Evolutionary conservation across 495 filamentous ascomycete genomes (phyloP).

Genomic region (Xylaria flabelliformis): DNA sequence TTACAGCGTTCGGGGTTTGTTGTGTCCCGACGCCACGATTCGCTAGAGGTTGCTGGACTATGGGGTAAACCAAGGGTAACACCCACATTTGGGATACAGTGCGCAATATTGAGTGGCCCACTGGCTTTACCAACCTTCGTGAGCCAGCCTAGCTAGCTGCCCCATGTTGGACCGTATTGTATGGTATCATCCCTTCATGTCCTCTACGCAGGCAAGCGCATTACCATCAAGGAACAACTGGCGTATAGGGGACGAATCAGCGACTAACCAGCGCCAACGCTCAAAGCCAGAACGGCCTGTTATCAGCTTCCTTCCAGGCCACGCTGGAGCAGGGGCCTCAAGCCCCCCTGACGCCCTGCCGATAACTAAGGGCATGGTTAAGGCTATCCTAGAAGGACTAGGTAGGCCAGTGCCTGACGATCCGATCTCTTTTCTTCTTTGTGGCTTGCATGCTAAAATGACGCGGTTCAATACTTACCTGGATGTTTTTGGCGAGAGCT

Average conservation of each 20-base stretch:
- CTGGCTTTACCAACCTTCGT: neutral
- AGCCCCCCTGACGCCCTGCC: neutral
- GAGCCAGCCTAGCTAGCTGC: neutral
- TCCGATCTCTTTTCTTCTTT: constrained; percentile 16
- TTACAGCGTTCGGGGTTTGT: neutral
- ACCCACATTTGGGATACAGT: neutral
- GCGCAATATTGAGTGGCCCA: neutral
- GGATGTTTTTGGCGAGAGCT: neutral
- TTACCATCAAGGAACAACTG: neutral
- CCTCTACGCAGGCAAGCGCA: too few species aligned
- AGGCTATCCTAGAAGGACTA: neutral
- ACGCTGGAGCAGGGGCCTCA: neutral
- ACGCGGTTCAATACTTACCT: neutral
- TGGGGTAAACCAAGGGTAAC: neutral
- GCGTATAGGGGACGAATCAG: constrained; percentile 16
- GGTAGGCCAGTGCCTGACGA: constrained; percentile 19
- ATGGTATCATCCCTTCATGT: too few species aligned
- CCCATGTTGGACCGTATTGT: too few species aligned
- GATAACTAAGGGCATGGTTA: neutral
- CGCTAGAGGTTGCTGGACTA: constrained; percentile 8
- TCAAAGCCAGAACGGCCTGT: constrained; percentile 7
- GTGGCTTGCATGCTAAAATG: constrained; percentile 21
- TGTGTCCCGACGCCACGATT: constrained; percentile 4
- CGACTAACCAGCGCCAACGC: constrained; percentile 5
- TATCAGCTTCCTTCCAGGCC: constrained; percentile 4